Evolutionary conservation across 345 rosid species (phyloP), one percentile per base, ranked within the genome.

Genomic region (Hibiscus trionum): DNA sequence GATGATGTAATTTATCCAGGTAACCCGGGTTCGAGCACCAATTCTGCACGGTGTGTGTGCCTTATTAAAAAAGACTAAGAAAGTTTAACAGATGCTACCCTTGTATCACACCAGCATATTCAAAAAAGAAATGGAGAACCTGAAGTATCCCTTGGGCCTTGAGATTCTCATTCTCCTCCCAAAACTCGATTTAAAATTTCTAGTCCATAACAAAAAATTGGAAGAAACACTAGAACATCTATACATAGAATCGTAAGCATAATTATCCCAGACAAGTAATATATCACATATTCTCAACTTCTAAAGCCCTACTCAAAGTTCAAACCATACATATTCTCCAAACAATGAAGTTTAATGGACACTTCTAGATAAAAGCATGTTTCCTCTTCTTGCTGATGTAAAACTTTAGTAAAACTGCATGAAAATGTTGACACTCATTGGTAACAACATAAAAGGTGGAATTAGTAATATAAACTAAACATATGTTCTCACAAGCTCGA

Each of bases 111-210:
- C 24, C 24, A 21, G 24, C 24, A 21, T 21, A 21, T 21, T 21
- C 24, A 21, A 21, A 21, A 85, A 92, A 87, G 71, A 90, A 31
- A 31, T 31, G 94, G 96, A 95, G 75, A 11, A 82, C 77, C 84
- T 92, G 97, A 82, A 95, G 92, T 72, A 91, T 80, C 58, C 24
- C 24, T 21, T 21, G 24, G 24, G 24, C 83, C 86, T 73, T 86
- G 91, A 24, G 94, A 85, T 70, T 91, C 95, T 37, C 98, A 80
- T 77, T 94, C 98, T 37, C 84, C 96, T 86, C 92, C 99, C 84
- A 89, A 80, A 69, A 89, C 77, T 59, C 64, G 85, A 10, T 90
- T 88, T 80, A 90, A 80, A 72, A 84, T 90, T 67, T 95, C 97
- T 90, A 76, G 61, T 65, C 69, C 73, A 73, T 44, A 50, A 55